These are phyloP conservation scores for Tricholoma saponaceum DNA, from an alignment of 768 basidiomycete species.

Conservation along the genomic window DNA sequence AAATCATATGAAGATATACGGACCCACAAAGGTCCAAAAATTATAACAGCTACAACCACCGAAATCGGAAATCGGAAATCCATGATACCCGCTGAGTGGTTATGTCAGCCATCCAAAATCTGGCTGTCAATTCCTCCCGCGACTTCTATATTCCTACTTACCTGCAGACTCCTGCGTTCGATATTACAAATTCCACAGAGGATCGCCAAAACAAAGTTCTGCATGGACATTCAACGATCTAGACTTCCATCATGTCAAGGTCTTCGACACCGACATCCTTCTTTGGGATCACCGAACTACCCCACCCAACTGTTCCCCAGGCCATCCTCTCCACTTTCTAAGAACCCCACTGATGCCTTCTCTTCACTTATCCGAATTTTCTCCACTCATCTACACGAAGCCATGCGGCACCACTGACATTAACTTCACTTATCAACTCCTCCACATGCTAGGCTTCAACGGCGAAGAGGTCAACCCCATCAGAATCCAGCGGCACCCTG, in stretches of 20 bases:
- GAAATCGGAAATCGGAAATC: no score
- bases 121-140: no score
- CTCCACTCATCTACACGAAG: conserved; percentile 11
- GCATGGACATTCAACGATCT: conserved; percentile 13
- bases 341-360: conserved; percentile 3
- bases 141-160: no score
- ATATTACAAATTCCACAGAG: neutral
- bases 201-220: conserved; percentile 8
- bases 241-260: conserved; percentile 6
- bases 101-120: no score
- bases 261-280: conserved; percentile 13
- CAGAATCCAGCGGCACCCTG: no score
- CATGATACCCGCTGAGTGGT: no score
- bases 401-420: conserved; percentile 6
- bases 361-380: conserved; percentile 12
- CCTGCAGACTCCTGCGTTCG: no score
- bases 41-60: no score
- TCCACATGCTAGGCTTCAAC: no score
- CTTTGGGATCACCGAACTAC: conserved; percentile 6
- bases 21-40: no score
- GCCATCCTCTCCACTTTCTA: conserved; percentile 5
- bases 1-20: no score
- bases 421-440: conserved; percentile 11
- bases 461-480: no score
- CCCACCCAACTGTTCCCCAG: conserved; percentile 3